Percentiles rank a stretch among this genome's conserved stretches.
phyloP scores from a whole-genome alignment of 2,329 filamentous ascomycete species.

The Cladosporium sp. region DNA sequence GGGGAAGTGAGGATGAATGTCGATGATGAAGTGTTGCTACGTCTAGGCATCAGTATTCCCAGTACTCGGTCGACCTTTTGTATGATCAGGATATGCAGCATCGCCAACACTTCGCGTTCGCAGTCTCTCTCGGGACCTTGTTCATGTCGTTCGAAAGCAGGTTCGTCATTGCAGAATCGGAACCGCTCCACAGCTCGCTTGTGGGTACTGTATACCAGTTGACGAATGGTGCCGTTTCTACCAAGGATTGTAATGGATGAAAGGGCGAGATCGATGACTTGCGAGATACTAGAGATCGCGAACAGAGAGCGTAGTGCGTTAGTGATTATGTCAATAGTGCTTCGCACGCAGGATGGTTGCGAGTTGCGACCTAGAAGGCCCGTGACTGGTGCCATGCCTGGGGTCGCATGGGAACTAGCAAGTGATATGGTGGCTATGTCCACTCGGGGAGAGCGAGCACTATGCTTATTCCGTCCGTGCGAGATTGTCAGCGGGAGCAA shows the following conservation, averaged over 20 bases:
- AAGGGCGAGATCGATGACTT: neutral
- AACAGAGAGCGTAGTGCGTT: neutral
- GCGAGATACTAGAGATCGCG: neutral
- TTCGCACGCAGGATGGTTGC: neutral
- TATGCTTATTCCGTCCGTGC: neutral
- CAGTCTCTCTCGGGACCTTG: neutral
- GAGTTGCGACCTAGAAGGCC: neutral
- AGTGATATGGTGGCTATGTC: neutral
- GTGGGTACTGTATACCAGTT: neutral
- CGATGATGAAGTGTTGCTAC: neutral
- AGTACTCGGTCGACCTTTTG: neutral
- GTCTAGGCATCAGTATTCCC: neutral
- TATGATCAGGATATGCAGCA: neutral
- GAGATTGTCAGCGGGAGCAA: neutral
- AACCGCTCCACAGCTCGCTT: slow-evolving; percentile 1
- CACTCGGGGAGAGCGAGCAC: slow-evolving; percentile 4
- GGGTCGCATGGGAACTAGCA: neutral
- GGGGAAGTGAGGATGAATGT: neutral
- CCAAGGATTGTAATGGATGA: neutral
- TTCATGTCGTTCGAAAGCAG: neutral
- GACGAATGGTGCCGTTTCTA: neutral
- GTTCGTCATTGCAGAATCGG: neutral
- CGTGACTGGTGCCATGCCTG: slow-evolving; percentile 4
- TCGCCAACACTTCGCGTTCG: slow-evolving; percentile 10
- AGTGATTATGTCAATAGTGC: slow-evolving; percentile 4